Percentiles rank a stretch among this genome's conserved stretches.
Conservation (phyloP, 192 early-diverging fungal genomes). For the Entomortierella chlamydospora region DNA sequence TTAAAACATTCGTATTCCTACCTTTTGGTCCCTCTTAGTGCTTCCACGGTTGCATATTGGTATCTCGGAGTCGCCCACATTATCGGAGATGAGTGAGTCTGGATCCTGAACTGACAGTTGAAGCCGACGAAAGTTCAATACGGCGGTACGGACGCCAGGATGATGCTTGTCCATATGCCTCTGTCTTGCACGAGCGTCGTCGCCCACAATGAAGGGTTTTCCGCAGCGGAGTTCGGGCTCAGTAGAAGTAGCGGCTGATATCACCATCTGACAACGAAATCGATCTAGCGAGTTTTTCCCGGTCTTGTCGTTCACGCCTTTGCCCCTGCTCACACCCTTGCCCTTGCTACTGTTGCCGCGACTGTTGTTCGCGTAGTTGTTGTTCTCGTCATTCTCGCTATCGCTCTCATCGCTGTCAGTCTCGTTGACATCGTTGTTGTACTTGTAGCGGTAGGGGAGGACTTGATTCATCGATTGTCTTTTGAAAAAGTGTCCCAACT, state of each 20-base stretch:
- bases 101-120: slow-evolving; percentile 8
- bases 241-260: slow-evolving; percentile 11
- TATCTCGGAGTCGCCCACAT: background rate
- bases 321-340: background rate
- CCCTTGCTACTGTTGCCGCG: background rate
- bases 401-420: background rate
- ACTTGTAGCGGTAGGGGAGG: slow-evolving; percentile 1
- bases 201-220: background rate
- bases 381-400: background rate
- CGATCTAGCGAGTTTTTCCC: background rate
- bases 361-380: no score
- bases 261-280: slow-evolving; percentile 18
- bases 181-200: background rate
- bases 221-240: slow-evolving; percentile 6
- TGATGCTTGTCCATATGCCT: slow-evolving; percentile 10
- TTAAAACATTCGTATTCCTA: background rate
- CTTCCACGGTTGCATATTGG: slow-evolving; percentile 14
- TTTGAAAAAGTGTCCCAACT: slow-evolving; percentile 11
- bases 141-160: slow-evolving; percentile 12
- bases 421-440: background rate
- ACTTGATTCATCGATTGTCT: background rate
- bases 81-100: slow-evolving; percentile 11
- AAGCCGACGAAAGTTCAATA: slow-evolving; percentile 1
- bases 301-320: background rate
- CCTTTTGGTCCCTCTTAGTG: background rate